A percentile compares a stretch with the other conserved stretches of the same genome.
phyloP scores from a whole-genome alignment of 139 green algal species.

The Dunaliella primolecta region DNA sequence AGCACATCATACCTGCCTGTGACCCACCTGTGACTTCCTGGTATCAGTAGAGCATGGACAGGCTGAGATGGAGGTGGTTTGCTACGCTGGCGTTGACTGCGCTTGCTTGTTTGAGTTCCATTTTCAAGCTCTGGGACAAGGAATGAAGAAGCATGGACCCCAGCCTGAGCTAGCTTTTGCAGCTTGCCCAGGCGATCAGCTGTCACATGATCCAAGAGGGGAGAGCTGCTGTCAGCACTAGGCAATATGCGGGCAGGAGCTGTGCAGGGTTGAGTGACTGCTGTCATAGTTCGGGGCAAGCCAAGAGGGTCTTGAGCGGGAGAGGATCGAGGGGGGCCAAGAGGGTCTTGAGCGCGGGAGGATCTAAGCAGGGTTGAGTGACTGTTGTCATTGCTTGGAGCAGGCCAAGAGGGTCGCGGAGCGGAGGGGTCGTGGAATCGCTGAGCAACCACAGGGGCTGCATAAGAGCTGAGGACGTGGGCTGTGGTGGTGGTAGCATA shows the following conservation, averaged over 20 bases:
- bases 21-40: too few relatives aligned
- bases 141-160: neutral
- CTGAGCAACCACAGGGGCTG: slow-evolving; percentile 18
- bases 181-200: neutral
- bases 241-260: neutral
- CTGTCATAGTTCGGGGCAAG: neutral
- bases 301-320: neutral
- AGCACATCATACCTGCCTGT: too few relatives aligned
- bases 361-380: neutral
- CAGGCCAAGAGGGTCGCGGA: neutral
- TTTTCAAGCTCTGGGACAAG: neutral
- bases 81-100: too few relatives aligned
- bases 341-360: too few relatives aligned
- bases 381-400: neutral
- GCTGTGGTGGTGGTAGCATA: slow-evolving; percentile 32
- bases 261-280: neutral
- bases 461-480: slow-evolving; percentile 35
- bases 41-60: too few relatives aligned
- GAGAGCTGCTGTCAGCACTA: neutral
- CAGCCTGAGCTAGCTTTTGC: neutral
- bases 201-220: neutral
- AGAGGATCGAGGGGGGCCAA: too few relatives aligned
- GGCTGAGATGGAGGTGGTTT: too few relatives aligned
- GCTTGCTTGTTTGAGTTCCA: too few relatives aligned
- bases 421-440: neutral